Evolutionary conservation across 164 flowering plant species (phyloP), one percentile per base, ranked within the genome.

Genomic region (Dillenia suffruticosa): DNA sequence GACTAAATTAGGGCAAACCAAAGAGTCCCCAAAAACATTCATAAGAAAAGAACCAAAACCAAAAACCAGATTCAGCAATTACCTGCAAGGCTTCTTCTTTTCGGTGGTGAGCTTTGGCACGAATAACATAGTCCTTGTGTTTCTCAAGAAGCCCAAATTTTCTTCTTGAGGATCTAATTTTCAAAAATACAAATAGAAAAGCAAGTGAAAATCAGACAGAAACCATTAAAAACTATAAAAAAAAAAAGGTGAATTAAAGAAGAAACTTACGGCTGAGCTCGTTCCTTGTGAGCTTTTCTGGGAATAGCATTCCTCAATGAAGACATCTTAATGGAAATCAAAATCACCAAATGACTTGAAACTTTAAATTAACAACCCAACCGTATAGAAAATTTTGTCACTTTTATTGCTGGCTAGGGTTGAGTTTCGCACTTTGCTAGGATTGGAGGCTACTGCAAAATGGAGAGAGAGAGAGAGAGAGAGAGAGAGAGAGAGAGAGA

Each of bases 71-170:
- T 26, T 26, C 3, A 26, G 32, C 32, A 26, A 26, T 17, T 79
- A 86, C 97, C 82, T 49, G 82, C 54, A 88, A 40, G 32, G 85
- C n/a, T 19, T 86, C 83, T 76, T 89, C 84, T 56, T 92, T 89
- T 45, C 65, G 65, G 71, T 89, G 98, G 69, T 50, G 89, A 9
- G 80, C 81, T 44, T 71, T 57, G 1, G 98, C 96, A 51, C 96
- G 85, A n/a, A 76, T 58, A 32, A 81, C 85, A 82, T 92, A 88
- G 68, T 92, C 98, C 74, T 92, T 92, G 72, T 86, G 96, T 66
- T 92, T 92, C 51, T 92, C 96, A 48, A 89, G 93, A 52, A 86
- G 67, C 53, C 95, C 96, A 70, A 82, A 88, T 62, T 78, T 86
- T 64, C 74, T 88, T 72, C 98, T 82, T 9, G 77, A 50, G 7